A percentile compares a stretch with the other conserved stretches of the same genome.
phyloP scores from a whole-genome alignment of 2,329 filamentous ascomycete species.

The Diaporthe longicolla region DNA sequence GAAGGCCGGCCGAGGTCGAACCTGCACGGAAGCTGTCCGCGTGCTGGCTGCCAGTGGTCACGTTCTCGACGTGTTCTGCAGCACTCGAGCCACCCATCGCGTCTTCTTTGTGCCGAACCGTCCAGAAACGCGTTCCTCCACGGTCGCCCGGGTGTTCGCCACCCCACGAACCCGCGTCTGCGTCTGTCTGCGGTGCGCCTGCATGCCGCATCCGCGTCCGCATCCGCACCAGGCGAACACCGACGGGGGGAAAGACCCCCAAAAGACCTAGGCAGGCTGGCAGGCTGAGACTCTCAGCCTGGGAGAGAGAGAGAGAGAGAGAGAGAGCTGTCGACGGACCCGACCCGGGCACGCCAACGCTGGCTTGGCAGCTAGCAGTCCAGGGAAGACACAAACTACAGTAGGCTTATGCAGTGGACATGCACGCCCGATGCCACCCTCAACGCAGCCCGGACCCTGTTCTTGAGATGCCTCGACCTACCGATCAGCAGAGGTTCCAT shows the following conservation, averaged over 20 bases:
- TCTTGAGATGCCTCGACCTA: constrained; percentile 27
- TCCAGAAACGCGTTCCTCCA: constrained; percentile 12
- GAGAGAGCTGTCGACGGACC: constrained; percentile 1
- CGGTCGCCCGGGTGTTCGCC: constrained; percentile 22
- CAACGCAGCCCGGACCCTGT: constrained; percentile 15
- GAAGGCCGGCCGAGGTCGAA: constrained; percentile 13
- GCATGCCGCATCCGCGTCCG: constrained; percentile 33
- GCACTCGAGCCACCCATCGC: constrained; percentile 28
- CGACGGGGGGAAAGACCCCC: not conserved
- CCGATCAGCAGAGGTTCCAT: constrained; percentile 27
- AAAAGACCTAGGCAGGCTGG: no score
- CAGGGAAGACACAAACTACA: constrained; percentile 7
- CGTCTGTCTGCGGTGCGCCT: constrained; percentile 29
- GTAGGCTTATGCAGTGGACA: constrained; percentile 26
- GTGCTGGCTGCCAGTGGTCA: constrained; percentile 26
- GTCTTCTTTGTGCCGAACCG: constrained; percentile 22
- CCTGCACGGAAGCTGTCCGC: constrained; percentile 35
- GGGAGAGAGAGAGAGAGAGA: no score
- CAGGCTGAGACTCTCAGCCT: no score
- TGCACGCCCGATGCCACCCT: constrained; percentile 40
- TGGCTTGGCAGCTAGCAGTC: constrained; percentile 9
- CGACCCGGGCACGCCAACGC: constrained; percentile 28
- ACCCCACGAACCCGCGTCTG: constrained; percentile 33
- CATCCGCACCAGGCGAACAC: constrained; percentile 16
- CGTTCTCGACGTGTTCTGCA: constrained; percentile 37